Conservation (phyloP, 148 eudicot genomes). For the Rheum nobile region DNA sequence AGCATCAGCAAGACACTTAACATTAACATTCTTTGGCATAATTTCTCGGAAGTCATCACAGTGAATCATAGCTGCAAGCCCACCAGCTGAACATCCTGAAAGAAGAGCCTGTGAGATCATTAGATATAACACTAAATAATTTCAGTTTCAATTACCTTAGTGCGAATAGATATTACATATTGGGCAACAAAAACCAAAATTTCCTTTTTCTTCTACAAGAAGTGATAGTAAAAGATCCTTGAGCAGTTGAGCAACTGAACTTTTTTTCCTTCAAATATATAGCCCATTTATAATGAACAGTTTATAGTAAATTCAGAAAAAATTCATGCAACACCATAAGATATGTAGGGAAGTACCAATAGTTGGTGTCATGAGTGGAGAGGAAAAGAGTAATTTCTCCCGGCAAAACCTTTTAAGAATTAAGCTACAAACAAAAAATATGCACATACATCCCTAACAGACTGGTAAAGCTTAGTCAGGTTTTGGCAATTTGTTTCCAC, state of each 20-base stretch:
- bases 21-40: constrained; percentile 51
- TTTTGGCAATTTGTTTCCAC: not conserved
- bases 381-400: not conserved
- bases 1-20: constrained; percentile 93
- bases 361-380: not conserved
- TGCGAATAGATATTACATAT: not conserved
- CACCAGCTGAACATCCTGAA: constrained; percentile 99
- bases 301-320: not conserved
- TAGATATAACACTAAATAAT: not conserved
- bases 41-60: constrained; percentile 64
- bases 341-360: not conserved
- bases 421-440: not conserved
- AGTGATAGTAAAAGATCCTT: not conserved
- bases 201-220: not conserved
- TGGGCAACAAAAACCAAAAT: not conserved
- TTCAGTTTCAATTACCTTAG: not conserved
- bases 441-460: not conserved
- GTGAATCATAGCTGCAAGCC: constrained; percentile 84
- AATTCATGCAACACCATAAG: not conserved
- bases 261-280: not conserved
- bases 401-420: not conserved
- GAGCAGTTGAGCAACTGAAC: constrained; percentile 1
- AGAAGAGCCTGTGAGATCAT: constrained; percentile 84
- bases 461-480: not conserved
- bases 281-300: not conserved